Base-by-base conservation (phyloP, 192 early-diverging fungal genomes). In the Coemansia sp. region DNA sequence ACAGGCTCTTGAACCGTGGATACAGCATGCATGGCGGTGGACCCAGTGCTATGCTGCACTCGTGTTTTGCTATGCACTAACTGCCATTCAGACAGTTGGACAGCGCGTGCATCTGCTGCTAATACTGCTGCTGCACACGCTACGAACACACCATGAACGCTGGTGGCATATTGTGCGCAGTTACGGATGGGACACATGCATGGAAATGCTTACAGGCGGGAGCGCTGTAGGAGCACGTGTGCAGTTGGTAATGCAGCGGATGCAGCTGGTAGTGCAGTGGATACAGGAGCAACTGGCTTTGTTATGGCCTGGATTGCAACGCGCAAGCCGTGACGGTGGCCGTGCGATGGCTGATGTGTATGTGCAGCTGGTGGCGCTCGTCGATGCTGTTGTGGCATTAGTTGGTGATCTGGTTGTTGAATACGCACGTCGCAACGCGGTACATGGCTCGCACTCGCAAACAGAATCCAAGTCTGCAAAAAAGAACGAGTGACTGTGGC, bases 341-440 rank as follows among this genome's bases (percentile, higher is more conserved):
- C 66, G 42, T 37, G 74, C 69, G 7, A 70, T 68, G 66, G 56
- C 51, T 6, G 74, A 77, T 12, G 60, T 77, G 14, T 65, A 67
- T 28, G n/a, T 24, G 3, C 69, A 62, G 69, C 65, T 77, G 21
- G 65, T 59, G 7, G 56, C 61, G 0, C 28, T 46, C 0, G 68
- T 77, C 0, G 74, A 77, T 58, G 7, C 23, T 2, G 58, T 58
- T 2, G 74, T 66, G 10, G 69, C 57, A 0, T 34, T 60, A 36
- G 63, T 68, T 36, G 74, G 74, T 11, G 74, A 77, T 20, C 47
- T 58, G 17, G 59, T 77, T 21, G 66, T 77, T 0, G 66, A 71
- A 1, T 68, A 56, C 60, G 74, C 74, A 11, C 74, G 62, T 14
- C 60, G 59, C 38, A 67, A 51, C 44, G 54, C 56, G 23, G 73